Evolutionary conservation across 345 rosid species (phyloP).

Genomic region (Salix caprea): DNA sequence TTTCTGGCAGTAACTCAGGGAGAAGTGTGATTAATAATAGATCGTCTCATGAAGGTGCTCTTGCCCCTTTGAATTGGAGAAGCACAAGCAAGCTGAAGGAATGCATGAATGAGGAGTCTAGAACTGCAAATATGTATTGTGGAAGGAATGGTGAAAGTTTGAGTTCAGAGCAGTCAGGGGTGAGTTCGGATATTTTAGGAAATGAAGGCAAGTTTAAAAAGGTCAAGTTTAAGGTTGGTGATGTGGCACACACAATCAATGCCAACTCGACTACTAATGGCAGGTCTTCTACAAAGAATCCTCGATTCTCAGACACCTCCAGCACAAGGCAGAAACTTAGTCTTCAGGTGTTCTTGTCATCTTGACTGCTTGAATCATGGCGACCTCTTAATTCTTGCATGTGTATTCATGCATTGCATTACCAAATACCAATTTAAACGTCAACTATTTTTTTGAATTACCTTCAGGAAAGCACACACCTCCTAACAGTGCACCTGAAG

Average conservation of each 20-base stretch:
- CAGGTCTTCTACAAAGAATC: constrained; percentile 36
- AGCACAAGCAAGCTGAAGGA: constrained; percentile 27
- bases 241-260: constrained; percentile 49
- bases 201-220: constrained; percentile 56
- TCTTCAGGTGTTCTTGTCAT: constrained; percentile 41
- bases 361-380: constrained; percentile 2
- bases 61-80: constrained; percentile 73
- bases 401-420: background rate
- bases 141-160: constrained; percentile 45
- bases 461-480: background rate
- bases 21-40: constrained; percentile 34
- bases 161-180: constrained; percentile 34
- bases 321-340: constrained; percentile 32
- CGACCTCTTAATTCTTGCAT: background rate
- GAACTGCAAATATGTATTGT: constrained; percentile 16
- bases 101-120: constrained; percentile 14
- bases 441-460: background rate
- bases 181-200: constrained; percentile 30
- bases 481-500: background rate
- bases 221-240: constrained; percentile 65
- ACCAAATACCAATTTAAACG: constrained; percentile 4
- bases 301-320: constrained; percentile 32
- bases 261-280: constrained; percentile 48
- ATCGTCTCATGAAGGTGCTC: constrained; percentile 69
- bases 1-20: constrained; percentile 34